Conservation (phyloP, 257 asterid species). For the Penstemon eatonii region DNA sequence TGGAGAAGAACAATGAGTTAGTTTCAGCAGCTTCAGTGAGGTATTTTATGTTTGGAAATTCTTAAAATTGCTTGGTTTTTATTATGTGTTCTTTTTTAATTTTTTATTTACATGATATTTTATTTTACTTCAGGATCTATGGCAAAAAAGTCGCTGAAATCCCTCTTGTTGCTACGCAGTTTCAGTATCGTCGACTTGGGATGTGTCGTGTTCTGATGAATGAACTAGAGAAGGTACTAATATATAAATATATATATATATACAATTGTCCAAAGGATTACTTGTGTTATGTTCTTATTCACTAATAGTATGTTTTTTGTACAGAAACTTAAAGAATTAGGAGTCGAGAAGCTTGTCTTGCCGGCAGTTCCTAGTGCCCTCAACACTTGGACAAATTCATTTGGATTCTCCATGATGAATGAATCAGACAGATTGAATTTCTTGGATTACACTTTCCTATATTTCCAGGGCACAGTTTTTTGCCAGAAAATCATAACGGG, state of each 20-base stretch:
- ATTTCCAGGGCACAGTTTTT: slow-evolving; percentile 75
- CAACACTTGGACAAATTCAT: slow-evolving; percentile 70
- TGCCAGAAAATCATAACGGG: slow-evolving; percentile 64
- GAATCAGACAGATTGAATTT: slow-evolving; percentile 57
- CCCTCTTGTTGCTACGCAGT: slow-evolving; percentile 86
- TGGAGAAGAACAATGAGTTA: slow-evolving; percentile 72
- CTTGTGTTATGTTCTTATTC: neutral
- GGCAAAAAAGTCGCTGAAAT: slow-evolving; percentile 88
- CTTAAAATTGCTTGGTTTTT: slow-evolving; percentile 7
- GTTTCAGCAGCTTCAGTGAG: slow-evolving; percentile 75
- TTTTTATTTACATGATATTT: slow-evolving; percentile 12
- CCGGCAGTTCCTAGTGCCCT: slow-evolving; percentile 75
- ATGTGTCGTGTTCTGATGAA: slow-evolving; percentile 88
- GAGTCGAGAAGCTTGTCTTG: slow-evolving; percentile 86
- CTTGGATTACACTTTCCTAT: slow-evolving; percentile 57
- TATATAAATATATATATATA: neutral
- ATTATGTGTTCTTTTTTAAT: neutral
- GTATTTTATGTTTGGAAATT: slow-evolving; percentile 39
- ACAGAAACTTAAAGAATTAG: slow-evolving; percentile 67
- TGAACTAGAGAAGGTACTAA: slow-evolving; percentile 79
- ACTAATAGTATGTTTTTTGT: slow-evolving; percentile 14
- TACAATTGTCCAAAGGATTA: too few relatives aligned
- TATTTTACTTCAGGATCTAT: slow-evolving; percentile 55
- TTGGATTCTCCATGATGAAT: slow-evolving; percentile 69
- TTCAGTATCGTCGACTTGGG: slow-evolving; percentile 82